Evolutionary conservation across 805 yeast species (phyloP), one percentile per base, ranked within the genome.

Genomic region (Saturnispora galanensis): DNA sequence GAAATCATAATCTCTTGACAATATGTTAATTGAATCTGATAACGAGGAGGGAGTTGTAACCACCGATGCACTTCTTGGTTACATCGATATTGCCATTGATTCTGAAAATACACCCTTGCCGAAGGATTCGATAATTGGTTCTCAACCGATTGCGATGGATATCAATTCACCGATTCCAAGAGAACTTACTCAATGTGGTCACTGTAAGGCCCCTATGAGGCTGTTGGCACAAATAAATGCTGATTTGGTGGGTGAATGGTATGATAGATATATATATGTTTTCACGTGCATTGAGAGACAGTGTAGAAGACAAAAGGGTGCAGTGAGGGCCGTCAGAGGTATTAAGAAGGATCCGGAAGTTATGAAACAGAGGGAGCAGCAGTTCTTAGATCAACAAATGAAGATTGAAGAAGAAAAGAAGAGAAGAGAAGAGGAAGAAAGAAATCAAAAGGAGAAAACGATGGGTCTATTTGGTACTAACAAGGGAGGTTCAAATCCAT

Each of bases 51-150:
- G 48, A 5, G 15, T 38, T 4, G 39, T 46, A 7, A 45, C 47
- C 11, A 52, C 72, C 1, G 52, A 67, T 1, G 78, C 79, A 0
- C 69, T 63, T 43, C 62, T 84, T 16, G 94, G 90, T 1, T 79
- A 71, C 54, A 75, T 79, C 10, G 93, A 84, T 54, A 70, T 74
- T 1, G 71, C 76, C n/a, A 70, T 73, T 28, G 68, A 72, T 5
- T 70, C 66, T 12, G 73, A 68, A 3, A 77, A 71, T 31, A 54
- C 50, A 33, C 70, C 77, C 28, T 62, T 69, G 1, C 46, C 69
- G 4, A 79, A 74, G 46, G 96, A 87, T 55, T 77, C 94, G 0
- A 80, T 86, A 50, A 71, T 90, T 30, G 97, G 97, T 1, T 94
- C 95, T 1, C 62, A 64, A 33, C 86, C 89, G 7, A 56, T 77